A percentile compares a stretch with the other conserved stretches of the same genome.
phyloP scores from a whole-genome alignment of 768 basidiomycete genomes.

The Coprinopsis cinerea region DNA sequence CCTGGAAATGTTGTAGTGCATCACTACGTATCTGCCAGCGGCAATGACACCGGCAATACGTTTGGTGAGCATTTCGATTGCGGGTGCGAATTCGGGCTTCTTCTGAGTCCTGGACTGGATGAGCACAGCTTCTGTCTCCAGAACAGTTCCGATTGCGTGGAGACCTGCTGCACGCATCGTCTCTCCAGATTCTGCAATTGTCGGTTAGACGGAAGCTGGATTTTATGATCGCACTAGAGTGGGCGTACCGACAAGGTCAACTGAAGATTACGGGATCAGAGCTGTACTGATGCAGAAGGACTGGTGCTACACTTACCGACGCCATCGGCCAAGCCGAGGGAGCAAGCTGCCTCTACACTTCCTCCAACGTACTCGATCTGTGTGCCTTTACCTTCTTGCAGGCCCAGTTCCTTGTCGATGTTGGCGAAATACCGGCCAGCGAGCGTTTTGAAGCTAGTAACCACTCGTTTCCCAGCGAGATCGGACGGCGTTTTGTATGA shows the following conservation, averaged over 20 bases:
- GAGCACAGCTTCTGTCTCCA: slow-evolving; percentile 82
- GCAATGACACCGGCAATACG: slow-evolving; percentile 93
- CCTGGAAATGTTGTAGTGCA: slow-evolving; percentile 88
- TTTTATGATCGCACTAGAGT: neutral
- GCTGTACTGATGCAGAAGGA: slow-evolving; percentile 7
- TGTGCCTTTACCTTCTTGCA: slow-evolving; percentile 57
- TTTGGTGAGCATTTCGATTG: slow-evolving; percentile 75
- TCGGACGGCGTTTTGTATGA: slow-evolving; percentile 67
- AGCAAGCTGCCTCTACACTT: slow-evolving; percentile 96
- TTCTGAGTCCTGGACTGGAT: slow-evolving; percentile 73
- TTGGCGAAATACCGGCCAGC: slow-evolving; percentile 70
- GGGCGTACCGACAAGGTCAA: slow-evolving; percentile 87
- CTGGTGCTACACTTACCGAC: slow-evolving; percentile 53
- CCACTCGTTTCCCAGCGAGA: slow-evolving; percentile 87
- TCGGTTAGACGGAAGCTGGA: neutral
- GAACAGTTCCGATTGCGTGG: slow-evolving; percentile 85
- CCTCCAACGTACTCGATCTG: slow-evolving; percentile 95
- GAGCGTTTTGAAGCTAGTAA: slow-evolving; percentile 92
- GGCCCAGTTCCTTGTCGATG: slow-evolving; percentile 49
- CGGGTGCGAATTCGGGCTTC: slow-evolving; percentile 51
- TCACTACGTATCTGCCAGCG: slow-evolving; percentile 78
- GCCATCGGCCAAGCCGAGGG: slow-evolving; percentile 93
- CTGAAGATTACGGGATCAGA: slow-evolving; percentile 30
- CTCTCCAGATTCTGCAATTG: slow-evolving; percentile 82
- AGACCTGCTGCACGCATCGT: slow-evolving; percentile 99